Base-by-base conservation (phyloP, 1,284 basidiomycete species). In the Pascua guehoae region DNA sequence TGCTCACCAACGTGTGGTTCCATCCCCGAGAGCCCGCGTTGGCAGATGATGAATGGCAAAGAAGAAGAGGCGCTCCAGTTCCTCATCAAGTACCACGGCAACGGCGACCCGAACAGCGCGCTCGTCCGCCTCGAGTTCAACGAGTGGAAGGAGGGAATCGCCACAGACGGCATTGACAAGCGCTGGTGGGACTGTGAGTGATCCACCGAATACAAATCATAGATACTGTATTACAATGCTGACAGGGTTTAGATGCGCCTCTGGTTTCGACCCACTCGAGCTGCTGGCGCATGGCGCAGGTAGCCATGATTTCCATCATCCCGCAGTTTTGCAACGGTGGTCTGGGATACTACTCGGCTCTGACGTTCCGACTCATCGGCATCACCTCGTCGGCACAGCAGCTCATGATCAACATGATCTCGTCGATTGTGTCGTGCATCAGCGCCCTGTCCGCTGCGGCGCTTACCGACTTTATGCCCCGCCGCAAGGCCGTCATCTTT, bases 141-240 rank as follows among this genome's bases (percentile, higher is more conserved):
- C 52, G 85, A 85, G 65, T 82, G 82, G 67, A 78, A 82, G 60
- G 81, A 83, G 63, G 70, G 77, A 53, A 71, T 75, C 44, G 59
- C 80, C 10, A 78, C 82, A 60, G 17, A 15, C 51, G 83, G 80
- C 24, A 80, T 81, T 8, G 84, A 85, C 69, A 85, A 86, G 70
- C 76, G 81, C 18, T 39, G 53, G 37, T 41, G 36, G n/a, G 39
- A 49, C 52, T 41, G 44, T 46, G 17, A 46, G 24, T 32, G 24
- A 7, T 3, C 4, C 24, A n/a, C n/a, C n/a, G n/a, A n/a, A n/a
- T n/a, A n/a, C n/a, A n/a, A n/a, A n/a, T n/a, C n/a, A n/a, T n/a
- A n/a, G n/a, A n/a, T n/a, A n/a, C n/a, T n/a, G n/a, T n/a, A n/a
- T 32, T 32, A 32, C 24, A 32, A 32, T 32, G 24, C 24, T 32